Evolutionary conservation across 805 yeast species (phyloP), one percentile per base, ranked within the genome.

Genomic region (Candida nitratophila): DNA sequence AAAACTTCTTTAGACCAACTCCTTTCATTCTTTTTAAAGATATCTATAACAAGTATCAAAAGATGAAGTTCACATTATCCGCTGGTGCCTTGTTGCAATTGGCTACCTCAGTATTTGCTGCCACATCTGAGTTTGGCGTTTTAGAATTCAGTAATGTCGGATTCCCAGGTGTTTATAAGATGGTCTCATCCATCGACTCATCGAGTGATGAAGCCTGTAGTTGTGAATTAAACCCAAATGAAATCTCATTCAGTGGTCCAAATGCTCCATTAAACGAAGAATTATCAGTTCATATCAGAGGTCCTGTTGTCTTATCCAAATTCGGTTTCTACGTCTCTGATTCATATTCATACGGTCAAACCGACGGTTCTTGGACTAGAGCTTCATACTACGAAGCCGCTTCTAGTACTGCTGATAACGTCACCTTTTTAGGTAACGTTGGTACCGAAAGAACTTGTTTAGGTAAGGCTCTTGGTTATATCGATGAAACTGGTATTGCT

Each of bases 251-350:
- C 50, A 63, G 71, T 9, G 91, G 91, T 24, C 44, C 76, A 19
- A 76, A 80, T 55, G 64, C 87, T 26, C 93, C 93, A 7, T 57
- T 83, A 35, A 66, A 82, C 57, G 81, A 74, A 51, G 89, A 79
- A 57, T 68, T 84, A 22, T 79, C 88, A 4, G 87, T 84, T 15
- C 93, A 84, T 58, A 76, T 84, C 60, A 74, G 93, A 65, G 93
- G 93, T 38, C 93, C 93, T 10, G 58, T 84, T 47, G 64, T 71
- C 12, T 67, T 84, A 54, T 60, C 65, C 47, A 71, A 76, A 53
- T 84, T 83, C 57, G 90, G 79, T 8, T 79, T 66, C 51, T 84
- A 80, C 57, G 68, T 69, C 17, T 53, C 80, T 16, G 66, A 67
- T 4, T 52, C 66, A 36, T 55, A 69, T 37, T 43, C 62, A 33